Base-by-base conservation (phyloP, 1,139 yeast species). In the Pichia cactophila region DNA sequence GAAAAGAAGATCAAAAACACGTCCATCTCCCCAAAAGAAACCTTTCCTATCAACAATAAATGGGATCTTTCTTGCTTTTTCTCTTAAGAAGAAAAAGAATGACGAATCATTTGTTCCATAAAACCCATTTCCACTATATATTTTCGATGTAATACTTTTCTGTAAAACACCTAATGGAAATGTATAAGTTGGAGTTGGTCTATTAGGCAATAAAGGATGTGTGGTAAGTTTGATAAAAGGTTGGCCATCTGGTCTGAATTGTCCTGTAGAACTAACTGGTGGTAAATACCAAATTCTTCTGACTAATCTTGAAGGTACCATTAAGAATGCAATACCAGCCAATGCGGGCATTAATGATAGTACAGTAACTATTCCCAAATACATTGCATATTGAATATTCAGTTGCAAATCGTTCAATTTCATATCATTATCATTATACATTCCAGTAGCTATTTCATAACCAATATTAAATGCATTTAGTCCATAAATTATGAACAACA, bases 1-100 rank as follows among this genome's bases (percentile, higher is more conserved):
- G 60, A 87, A 84, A 31, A 87, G 61, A 50, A 80, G 78, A 65
- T 87, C 96, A 67, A 83, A 84, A 2, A 87, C 85, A 52, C 95
- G 73, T 8, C 95, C 96, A 64, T 87, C 95, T 35, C 92, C 88
- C 95, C 95, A 87, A 68, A 86, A 87, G 73, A 81, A 86, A 17
- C 95, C 95, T 60, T 81, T 83, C 56, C 96, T 73, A 63, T 87
- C 95, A 26, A 86, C 83, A 20, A 86, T 71, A 89, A 92, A 86
- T 44, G 84, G 87, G 45, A 77, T 71, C 51, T 72, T 71, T 44
- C 64, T 67, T 20, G 77, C 75, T 46, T 70, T 69, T 60, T 86
- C 92, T 63, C 77, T 80, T 54, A 87, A 67, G 42, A 84, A 77
- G 63, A 86, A 85, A 71, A 83, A 82, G 64, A 86, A 86, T 51